Conservation (phyloP, 805 yeast species). For the Barnettozyma populi region DNA sequence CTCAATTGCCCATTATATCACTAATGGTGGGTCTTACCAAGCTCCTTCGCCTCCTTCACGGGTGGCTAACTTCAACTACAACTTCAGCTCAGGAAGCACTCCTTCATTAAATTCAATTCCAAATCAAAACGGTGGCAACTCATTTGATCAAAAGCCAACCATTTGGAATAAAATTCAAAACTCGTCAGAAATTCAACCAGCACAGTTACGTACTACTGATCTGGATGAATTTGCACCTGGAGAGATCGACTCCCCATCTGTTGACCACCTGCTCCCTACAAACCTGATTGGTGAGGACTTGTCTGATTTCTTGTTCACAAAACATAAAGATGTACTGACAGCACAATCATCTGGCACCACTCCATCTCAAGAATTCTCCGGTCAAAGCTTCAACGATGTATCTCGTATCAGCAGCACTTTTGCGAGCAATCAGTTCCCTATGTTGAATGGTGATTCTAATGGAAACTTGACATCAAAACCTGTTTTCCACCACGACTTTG, state of each 20-base stretch:
- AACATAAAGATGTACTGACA: background rate
- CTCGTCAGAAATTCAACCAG: background rate
- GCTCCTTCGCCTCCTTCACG: conserved; percentile 5
- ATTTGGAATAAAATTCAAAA: conserved; percentile 7
- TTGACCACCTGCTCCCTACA: conserved; percentile 32
- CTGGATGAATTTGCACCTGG: conserved; percentile 10
- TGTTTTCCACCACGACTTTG: conserved; percentile 16
- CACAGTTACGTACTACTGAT: background rate
- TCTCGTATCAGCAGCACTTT: background rate
- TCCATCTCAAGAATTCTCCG: conserved; percentile 1
- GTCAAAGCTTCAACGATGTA: background rate
- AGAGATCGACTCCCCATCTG: conserved; percentile 29
- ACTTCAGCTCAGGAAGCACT: conserved; percentile 7
- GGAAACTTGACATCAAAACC: conserved; percentile 15
- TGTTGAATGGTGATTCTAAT: conserved; percentile 11
- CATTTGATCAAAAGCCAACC: conserved; percentile 3
- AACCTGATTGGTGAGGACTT: conserved; percentile 26
- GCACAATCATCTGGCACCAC: background rate
- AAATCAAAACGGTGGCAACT: background rate
- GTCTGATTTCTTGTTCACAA: conserved; percentile 9
- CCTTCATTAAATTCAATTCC: conserved; percentile 11
- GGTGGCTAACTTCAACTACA: conserved; percentile 5
- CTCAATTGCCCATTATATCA: conserved; percentile 3
- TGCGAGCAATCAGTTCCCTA: conserved; percentile 1
- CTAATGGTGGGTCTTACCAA: conserved; percentile 1